Evolutionary conservation across 2,329 filamentous ascomycete species (phyloP).

Genomic region (Coniosporium tulheliwenetii): DNA sequence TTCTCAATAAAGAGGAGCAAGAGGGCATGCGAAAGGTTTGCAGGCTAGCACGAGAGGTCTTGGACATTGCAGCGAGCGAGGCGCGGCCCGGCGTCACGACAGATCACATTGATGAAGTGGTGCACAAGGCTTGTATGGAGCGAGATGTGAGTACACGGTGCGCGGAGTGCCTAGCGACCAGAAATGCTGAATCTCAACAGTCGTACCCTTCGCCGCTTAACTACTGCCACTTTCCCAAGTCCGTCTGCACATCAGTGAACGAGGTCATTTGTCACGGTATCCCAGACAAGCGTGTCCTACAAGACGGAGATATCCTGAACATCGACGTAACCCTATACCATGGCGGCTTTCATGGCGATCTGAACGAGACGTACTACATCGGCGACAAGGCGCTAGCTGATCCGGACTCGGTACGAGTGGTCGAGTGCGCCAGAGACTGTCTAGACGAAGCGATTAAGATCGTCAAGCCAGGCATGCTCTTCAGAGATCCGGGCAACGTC

Average conservation of each 20-base stretch:
- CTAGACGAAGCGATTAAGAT: slow-evolving; percentile 80
- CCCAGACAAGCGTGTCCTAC: slow-evolving; percentile 70
- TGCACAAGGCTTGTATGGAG: slow-evolving; percentile 89
- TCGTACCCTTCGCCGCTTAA: slow-evolving; percentile 90
- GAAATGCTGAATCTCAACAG: slow-evolving; percentile 28
- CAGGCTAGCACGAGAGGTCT: slow-evolving; percentile 69
- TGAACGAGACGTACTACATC: slow-evolving; percentile 98
- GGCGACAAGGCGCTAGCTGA: slow-evolving; percentile 75
- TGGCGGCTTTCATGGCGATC: slow-evolving; percentile 84
- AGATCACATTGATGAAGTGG: slow-evolving; percentile 85
- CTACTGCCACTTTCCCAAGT: slow-evolving; percentile 95
- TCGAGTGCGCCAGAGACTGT: slow-evolving; percentile 79
- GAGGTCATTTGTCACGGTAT: slow-evolving; percentile 99
- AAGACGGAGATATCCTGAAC: slow-evolving; percentile 93
- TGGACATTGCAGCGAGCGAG: slow-evolving; percentile 79
- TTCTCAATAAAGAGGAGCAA: slow-evolving; percentile 64
- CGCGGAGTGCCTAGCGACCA: not conserved
- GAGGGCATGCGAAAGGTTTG: slow-evolving; percentile 91
- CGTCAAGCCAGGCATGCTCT: slow-evolving; percentile 83
- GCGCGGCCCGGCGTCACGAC: slow-evolving; percentile 86
- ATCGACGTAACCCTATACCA: slow-evolving; percentile 93
- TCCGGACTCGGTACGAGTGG: slow-evolving; percentile 74
- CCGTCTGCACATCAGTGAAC: slow-evolving; percentile 89
- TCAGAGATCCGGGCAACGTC: slow-evolving; percentile 83
- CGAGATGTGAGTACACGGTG: slow-evolving; percentile 51